Percentiles rank a stretch among this genome's conserved stretches.
Conservation (phyloP, 352 stramenopile genomes). For the Globisporangium nodosum region DNA sequence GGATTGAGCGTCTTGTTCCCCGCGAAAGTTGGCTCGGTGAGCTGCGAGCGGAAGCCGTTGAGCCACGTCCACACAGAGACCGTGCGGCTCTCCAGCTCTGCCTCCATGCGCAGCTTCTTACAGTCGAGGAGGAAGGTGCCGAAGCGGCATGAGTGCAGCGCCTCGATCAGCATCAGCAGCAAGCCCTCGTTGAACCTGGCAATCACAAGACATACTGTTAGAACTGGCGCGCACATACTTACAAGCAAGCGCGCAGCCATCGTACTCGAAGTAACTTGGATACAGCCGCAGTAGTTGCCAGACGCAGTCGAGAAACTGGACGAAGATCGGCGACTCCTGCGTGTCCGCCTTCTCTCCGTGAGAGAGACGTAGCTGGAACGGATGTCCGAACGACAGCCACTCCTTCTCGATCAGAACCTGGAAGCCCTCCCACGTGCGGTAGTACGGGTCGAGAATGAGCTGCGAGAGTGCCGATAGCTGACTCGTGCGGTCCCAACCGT, state of each 20-base stretch:
- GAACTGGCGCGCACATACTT: neutral
- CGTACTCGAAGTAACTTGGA: slow-evolving; percentile 94
- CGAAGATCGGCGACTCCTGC: slow-evolving; percentile 81
- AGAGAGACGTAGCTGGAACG: slow-evolving; percentile 73
- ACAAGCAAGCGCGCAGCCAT: neutral
- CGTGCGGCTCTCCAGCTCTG: slow-evolving; percentile 53
- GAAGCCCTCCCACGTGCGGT: slow-evolving; percentile 72
- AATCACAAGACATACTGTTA: neutral
- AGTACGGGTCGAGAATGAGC: slow-evolving; percentile 73
- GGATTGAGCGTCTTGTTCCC: slow-evolving; percentile 50
- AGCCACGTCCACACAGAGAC: slow-evolving; percentile 80
- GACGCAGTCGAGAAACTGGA: slow-evolving; percentile 83
- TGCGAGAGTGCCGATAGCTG: slow-evolving; percentile 81
- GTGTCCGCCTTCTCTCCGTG: slow-evolving; percentile 75
- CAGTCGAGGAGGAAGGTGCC: slow-evolving; percentile 97
- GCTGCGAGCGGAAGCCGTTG: slow-evolving; percentile 62
- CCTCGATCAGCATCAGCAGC: slow-evolving; percentile 92
- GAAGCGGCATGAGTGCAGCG: slow-evolving; percentile 97
- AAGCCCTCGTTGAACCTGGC: slow-evolving; percentile 91
- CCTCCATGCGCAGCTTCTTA: slow-evolving; percentile 72
- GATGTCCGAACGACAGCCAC: slow-evolving; percentile 77
- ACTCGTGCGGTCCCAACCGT: slow-evolving; percentile 87
- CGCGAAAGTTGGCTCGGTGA: slow-evolving; percentile 50
- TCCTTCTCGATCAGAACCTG: slow-evolving; percentile 83
- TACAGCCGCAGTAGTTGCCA: slow-evolving; percentile 89